Evolutionary conservation across 2,329 filamentous ascomycete genomes (phyloP).

Genomic region (Aspergillus tubingensis): DNA sequence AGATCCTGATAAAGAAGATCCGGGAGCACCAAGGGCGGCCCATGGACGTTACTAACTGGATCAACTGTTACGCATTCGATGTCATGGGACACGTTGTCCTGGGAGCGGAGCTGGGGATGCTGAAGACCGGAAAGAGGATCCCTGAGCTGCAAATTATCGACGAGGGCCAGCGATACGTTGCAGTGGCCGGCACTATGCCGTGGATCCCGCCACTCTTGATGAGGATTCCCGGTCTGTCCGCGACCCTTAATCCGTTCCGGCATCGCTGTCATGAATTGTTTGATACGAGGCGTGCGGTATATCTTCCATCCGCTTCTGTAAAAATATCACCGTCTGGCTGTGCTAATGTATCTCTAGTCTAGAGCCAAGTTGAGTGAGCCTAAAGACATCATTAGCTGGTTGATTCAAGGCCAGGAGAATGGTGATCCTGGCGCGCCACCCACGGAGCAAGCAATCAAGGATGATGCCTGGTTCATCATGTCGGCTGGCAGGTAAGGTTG

Average conservation of each 20-base stretch:
- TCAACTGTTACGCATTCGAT: background rate
- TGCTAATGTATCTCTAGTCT: background rate
- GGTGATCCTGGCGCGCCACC: slow-evolving; percentile 18
- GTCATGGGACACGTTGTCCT: background rate
- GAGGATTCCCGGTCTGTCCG: background rate
- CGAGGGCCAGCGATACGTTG: no score
- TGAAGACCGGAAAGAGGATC: background rate
- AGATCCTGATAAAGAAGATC: slow-evolving; percentile 1
- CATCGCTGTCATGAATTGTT: background rate
- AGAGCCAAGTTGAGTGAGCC: slow-evolving; percentile 13
- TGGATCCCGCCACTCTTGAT: background rate
- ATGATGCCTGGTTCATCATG: slow-evolving; percentile 19
- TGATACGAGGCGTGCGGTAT: background rate
- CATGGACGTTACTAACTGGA: background rate
- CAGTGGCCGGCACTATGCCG: background rate
- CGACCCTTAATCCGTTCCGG: background rate
- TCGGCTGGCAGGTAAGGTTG: slow-evolving; percentile 18
- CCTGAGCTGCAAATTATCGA: background rate
- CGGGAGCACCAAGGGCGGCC: background rate
- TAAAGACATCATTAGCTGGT: slow-evolving; percentile 21
- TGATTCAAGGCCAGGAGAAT: slow-evolving; percentile 18
- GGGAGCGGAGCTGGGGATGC: background rate
- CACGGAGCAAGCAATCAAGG: slow-evolving; percentile 11
- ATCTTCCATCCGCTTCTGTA: background rate
- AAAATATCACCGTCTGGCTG: no score